A percentile compares a stretch with the other conserved stretches of the same genome.
These are phyloP conservation scores for Xerophyta viscosa DNA, from an alignment of 106 monocot species.

Conservation along the genomic window DNA sequence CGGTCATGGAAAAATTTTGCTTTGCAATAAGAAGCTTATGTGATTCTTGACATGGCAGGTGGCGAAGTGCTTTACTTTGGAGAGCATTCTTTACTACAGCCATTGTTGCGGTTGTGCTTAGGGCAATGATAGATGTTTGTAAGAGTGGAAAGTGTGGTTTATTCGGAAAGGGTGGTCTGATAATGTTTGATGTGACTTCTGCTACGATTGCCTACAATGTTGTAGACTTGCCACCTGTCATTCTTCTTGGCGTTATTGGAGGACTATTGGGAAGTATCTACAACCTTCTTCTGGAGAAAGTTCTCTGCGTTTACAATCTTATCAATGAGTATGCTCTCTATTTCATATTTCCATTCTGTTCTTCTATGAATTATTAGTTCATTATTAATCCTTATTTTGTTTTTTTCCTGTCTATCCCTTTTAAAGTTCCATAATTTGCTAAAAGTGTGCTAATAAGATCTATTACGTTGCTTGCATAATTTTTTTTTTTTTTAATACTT, in stretches of 20 bases:
- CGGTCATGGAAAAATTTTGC: not conserved
- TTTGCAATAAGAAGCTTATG: not conserved
- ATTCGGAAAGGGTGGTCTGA: conserved; percentile 87
- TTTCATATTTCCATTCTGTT: not conserved
- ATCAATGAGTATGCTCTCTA: conserved; percentile 53
- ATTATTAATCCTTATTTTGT: no score
- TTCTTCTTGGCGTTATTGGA: conserved; percentile 74
- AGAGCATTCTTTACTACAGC: conserved; percentile 88
- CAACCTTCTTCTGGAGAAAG: conserved; percentile 66
- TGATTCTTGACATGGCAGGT: conserved; percentile 25
- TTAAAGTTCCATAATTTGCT: no score
- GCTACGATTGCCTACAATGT: conserved; percentile 41
- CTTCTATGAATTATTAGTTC: not conserved
- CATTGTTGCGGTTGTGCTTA: conserved; percentile 73
- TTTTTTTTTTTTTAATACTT: not conserved
- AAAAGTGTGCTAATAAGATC: no score
- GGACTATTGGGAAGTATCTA: conserved; percentile 72
- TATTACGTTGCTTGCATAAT: not conserved
- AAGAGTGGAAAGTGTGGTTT: conserved; percentile 68
- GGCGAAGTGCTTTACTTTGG: conserved; percentile 83
- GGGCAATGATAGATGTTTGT: conserved; percentile 69
- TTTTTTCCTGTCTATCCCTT: no score
- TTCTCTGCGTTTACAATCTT: conserved; percentile 45
- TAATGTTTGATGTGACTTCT: conserved; percentile 89
- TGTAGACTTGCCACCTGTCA: conserved; percentile 59